phyloP scores from a whole-genome alignment of 2,329 filamentous ascomycete genomes.

The Aspergillus sp. region DNA sequence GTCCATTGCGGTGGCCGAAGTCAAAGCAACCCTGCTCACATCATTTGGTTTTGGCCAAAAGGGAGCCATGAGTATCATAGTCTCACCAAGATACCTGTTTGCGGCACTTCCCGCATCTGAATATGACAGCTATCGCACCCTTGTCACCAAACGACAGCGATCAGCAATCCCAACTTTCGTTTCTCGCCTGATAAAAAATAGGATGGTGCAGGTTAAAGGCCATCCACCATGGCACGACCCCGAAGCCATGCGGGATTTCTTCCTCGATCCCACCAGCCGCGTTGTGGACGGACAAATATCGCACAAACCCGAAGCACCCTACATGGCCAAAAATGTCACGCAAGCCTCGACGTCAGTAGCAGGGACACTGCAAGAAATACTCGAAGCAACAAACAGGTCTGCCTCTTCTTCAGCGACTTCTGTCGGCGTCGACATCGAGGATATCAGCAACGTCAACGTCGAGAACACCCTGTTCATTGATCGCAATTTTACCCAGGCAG shows the following conservation, averaged over 20 bases:
- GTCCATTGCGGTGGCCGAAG: constrained; percentile 18
- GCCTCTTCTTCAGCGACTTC: background rate
- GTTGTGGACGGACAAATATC: constrained; percentile 1
- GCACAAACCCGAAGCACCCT: background rate
- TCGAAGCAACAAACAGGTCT: constrained; percentile 1
- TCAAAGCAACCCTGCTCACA: constrained; percentile 42
- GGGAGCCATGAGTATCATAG: constrained; percentile 38
- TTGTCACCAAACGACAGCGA: constrained; percentile 10
- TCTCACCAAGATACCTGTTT: constrained; percentile 38
- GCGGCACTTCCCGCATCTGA: constrained; percentile 21
- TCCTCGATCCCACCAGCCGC: constrained; percentile 17
- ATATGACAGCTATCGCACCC: constrained; percentile 17
- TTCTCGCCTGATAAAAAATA: constrained; percentile 14
- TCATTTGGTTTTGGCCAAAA: constrained; percentile 51
- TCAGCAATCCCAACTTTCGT: constrained; percentile 10
- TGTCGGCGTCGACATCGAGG: constrained; percentile 53
- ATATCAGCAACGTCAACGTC: constrained; percentile 81
- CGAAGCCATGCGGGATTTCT: constrained; percentile 12
- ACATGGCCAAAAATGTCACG: background rate
- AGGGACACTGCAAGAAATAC: constrained; percentile 11
- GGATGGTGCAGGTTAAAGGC: constrained; percentile 18
- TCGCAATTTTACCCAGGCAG: constrained; percentile 84
- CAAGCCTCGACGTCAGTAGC: background rate
- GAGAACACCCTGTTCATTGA: constrained; percentile 89
- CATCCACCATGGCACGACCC: constrained; percentile 16